A percentile compares a stretch with the other conserved stretches of the same genome.
These are phyloP conservation scores for Dalbergia cochinchinensis DNA, from an alignment of 306 rosid species.

Conservation along the genomic window DNA sequence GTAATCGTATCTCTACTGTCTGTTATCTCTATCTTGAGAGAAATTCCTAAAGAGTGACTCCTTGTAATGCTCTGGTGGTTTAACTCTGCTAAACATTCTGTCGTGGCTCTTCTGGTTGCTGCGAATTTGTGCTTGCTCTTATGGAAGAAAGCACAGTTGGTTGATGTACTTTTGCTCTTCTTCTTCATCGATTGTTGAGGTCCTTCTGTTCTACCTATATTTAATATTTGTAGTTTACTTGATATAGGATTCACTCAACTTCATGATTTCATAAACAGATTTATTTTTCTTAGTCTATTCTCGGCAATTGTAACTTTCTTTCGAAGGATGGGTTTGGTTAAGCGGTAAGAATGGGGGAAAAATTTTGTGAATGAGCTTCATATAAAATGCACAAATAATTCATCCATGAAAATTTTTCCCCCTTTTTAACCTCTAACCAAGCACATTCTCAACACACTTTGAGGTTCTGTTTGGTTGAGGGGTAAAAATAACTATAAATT, in stretches of 20 bases:
- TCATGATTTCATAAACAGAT: slow-evolving; percentile 21
- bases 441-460: too few species aligned
- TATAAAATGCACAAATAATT: too few species aligned
- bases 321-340: neutral
- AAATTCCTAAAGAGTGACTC: neutral
- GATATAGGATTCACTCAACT: slow-evolving; percentile 10
- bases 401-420: too few species aligned
- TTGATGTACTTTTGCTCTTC: neutral
- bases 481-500: too few species aligned
- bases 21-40: neutral
- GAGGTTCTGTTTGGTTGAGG: too few species aligned
- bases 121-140: too few species aligned
- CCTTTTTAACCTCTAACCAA: too few species aligned
- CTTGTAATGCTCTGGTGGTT: neutral
- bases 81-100: too few species aligned
- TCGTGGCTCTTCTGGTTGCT: too few species aligned
- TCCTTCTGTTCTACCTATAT: neutral
- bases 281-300: neutral
- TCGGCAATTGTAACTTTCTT: neutral
- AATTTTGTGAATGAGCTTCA: too few species aligned
- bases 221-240: neutral
- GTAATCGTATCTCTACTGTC: neutral
- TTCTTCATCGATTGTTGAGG: slow-evolving; percentile 1
- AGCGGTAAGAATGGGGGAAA: slow-evolving; percentile 19
- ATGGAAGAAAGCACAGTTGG: slow-evolving; percentile 1